Base-by-base conservation (phyloP, 2,329 filamentous ascomycete genomes). In the Phaeosphaeria sp. region DNA sequence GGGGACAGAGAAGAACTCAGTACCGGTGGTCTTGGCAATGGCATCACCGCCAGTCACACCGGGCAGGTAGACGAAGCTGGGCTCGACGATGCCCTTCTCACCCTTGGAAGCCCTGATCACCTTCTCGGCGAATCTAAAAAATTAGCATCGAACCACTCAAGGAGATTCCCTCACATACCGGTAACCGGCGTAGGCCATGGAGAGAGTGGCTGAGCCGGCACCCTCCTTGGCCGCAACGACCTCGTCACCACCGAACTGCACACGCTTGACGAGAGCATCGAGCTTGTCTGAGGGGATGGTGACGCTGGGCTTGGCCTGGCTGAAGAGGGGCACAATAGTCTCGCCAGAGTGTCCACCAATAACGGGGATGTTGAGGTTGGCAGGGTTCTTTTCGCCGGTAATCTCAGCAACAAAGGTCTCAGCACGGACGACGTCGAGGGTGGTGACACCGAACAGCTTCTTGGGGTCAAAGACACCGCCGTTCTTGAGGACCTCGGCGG, bases 191-290 rank as follows among this genome's bases (percentile, higher is more conserved):
- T 93, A 96, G 60, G 93, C 93, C 93, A 97, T 97, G 72, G 92
- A 96, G 53, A 97, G 86, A 58, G 93, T 97, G 67, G 93, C 93
- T 60, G 92, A 96, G 65, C 93, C 93, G 75, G 89, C 89, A 74
- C 93, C 93, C 67, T 95, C 91, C 87, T 97, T 97, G 77, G 93
- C 93, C 86, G 94, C 89, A 79, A 97, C 93, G 64, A 97, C 93
- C 83, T 97, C 93, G 71, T 99, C 95, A 84, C 95, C 95, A 78
- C 95, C 95, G 71, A 97, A 98, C 81, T 99, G 95, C 56, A 98
- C 91, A 83, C 95, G 93, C 82, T 97, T 91, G 75, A 97, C 89
- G 50, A 99, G 86, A 66, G 87, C 91, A 74, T 94, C 92, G 72
- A 97, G 91, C 85, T 96, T 95, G 78, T 97, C 93, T 60, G 86